Percentiles rank a stretch among this genome's conserved stretches.
These are phyloP conservation scores for Salix udensis DNA, from an alignment of 345 rosid species.

Conservation along the genomic window DNA sequence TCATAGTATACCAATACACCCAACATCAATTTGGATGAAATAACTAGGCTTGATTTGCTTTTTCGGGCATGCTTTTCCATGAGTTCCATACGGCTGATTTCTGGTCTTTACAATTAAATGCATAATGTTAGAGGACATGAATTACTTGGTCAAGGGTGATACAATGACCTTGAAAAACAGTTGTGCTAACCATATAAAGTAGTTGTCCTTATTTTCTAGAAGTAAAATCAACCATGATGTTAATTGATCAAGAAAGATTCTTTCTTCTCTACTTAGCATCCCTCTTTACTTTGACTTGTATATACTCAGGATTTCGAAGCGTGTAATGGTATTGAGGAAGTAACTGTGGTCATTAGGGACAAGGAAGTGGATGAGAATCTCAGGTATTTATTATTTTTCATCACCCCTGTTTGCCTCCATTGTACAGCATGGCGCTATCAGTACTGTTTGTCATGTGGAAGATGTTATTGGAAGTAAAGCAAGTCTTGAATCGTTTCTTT, in stretches of 20 bases:
- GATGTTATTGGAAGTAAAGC: no score
- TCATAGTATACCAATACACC: not conserved
- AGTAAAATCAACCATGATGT: not conserved
- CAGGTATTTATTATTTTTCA: constrained; percentile 38
- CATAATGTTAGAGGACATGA: not conserved
- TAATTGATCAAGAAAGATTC: not conserved
- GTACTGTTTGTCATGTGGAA: no score
- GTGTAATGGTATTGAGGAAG: constrained; percentile 87
- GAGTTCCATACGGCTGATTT: not conserved
- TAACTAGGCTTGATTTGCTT: not conserved
- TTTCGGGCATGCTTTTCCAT: not conserved
- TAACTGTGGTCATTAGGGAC: constrained; percentile 76
- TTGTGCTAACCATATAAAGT: not conserved
- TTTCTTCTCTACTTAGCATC: not conserved
- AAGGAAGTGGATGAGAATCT: constrained; percentile 93
- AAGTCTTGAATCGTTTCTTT: no score
- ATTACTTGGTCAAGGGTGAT: no score
- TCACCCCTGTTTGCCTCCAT: not conserved
- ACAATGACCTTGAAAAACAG: not conserved
- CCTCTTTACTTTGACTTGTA: not conserved
- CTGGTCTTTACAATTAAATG: not conserved
- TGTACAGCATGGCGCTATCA: no score
- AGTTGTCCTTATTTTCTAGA: not conserved
- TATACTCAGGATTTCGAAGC: constrained; percentile 72
- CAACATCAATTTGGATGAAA: constrained; percentile 3